Base-by-base conservation (phyloP, 768 basidiomycete species). In the Tricholoma hemisulphureum region DNA sequence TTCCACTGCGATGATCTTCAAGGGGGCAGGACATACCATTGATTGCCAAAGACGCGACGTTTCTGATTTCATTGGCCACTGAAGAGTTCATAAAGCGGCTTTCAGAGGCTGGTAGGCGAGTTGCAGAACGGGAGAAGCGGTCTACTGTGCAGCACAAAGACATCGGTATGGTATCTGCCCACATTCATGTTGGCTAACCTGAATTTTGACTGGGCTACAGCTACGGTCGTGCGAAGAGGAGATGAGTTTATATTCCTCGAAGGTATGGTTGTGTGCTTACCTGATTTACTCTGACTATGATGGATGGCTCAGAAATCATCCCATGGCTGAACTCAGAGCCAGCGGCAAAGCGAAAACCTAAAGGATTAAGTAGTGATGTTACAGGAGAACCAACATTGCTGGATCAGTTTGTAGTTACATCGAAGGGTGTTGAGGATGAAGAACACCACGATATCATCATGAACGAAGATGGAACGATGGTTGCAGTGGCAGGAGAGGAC, bases 61-160 rank as follows among this genome's bases (percentile, higher is more conserved):
- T 92, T 62, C 72, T 93, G 60, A 87, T 95, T 46, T 85, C 90
- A 20, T 74, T 93, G 24, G 93, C 93, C 5, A 87, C 94, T 55
- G 94, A 96, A 72, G 88, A 93, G 69, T 95, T 96, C 62, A 87
- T 95, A 53, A 86, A 83, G 69, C 81, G 86, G 51, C 73, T 95
- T 26, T 80, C 83, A 29, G 83, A 88, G 56, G 88, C 90, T 6
- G 83, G 82, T n/a, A 85, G 89, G 61, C 80, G 75, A 53, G 80
- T 85, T 13, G 91, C 93, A 5, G 79, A 82, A 57, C 75, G 83
- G 53, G 91, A 94, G 60, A 87, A 84, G 62, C 75, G 93, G 59
- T 70, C 83, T 26, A 93, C 86, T 0, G 82, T 95, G 16, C 90
- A 91, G 67, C 82, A 89, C 62, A 84, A 81, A 60, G 93, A 96